These are phyloP conservation scores for Saksenaea oblongispora DNA, from an alignment of 371 early-diverging fungal species.

Conservation along the genomic window DNA sequence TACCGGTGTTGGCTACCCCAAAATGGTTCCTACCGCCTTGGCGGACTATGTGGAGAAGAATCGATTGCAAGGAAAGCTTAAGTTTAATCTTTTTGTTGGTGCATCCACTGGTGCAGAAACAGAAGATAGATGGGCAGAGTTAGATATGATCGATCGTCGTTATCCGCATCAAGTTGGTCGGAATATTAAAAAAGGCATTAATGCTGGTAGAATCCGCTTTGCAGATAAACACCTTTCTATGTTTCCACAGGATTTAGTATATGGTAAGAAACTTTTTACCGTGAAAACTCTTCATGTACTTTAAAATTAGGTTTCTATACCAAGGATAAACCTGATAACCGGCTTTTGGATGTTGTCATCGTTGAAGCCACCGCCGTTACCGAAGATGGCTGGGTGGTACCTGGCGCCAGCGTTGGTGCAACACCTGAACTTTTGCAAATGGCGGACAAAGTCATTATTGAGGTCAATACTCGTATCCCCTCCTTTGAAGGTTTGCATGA, in stretches of 20 bases:
- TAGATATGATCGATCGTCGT: constrained; percentile 29
- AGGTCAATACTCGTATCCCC: constrained; percentile 31
- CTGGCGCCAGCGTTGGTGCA: constrained; percentile 32
- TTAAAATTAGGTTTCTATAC: constrained; percentile 15
- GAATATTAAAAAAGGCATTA: constrained; percentile 27
- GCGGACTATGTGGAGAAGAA: constrained; percentile 32
- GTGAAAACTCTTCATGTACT: neutral
- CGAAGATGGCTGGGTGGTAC: constrained; percentile 29
- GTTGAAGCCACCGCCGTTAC: constrained; percentile 32
- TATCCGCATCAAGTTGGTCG: constrained; percentile 31
- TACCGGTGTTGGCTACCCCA: constrained; percentile 35
- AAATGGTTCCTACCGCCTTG: constrained; percentile 22
- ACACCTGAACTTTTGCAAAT: constrained; percentile 29
- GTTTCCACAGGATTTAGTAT: constrained; percentile 27
- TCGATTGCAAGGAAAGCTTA: constrained; percentile 24
- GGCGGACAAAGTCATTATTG: constrained; percentile 25
- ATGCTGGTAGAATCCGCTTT: constrained; percentile 24
- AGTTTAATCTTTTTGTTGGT: constrained; percentile 29
- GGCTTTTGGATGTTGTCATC: constrained; percentile 23
- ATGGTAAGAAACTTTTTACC: constrained; percentile 8
- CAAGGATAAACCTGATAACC: constrained; percentile 16
- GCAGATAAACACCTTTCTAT: constrained; percentile 35
- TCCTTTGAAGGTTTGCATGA: constrained; percentile 33
- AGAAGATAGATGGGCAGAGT: constrained; percentile 22
- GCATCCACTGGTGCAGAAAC: constrained; percentile 25